Conservation (phyloP, 805 yeast species). For the Zygosaccharomyces rouxii region DNA sequence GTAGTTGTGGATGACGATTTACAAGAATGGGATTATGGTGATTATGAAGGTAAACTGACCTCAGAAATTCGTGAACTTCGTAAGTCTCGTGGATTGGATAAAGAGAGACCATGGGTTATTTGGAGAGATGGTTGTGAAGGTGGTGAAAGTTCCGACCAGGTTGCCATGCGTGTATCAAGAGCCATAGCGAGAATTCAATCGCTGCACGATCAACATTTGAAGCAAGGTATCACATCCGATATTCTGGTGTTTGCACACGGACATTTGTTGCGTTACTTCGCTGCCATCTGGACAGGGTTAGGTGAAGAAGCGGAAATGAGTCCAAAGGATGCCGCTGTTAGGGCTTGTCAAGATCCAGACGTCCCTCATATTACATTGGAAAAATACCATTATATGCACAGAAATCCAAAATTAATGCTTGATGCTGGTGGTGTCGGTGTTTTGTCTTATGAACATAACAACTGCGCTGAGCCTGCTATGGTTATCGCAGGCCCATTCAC, state of each 20-base stretch:
- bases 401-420: slow-evolving; percentile 74
- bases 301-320: slow-evolving; percentile 29
- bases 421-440: slow-evolving; percentile 97
- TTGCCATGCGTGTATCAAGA: slow-evolving; percentile 66
- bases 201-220: slow-evolving; percentile 53
- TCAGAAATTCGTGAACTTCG: slow-evolving; percentile 61
- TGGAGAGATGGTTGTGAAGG: slow-evolving; percentile 93
- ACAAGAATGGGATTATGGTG: slow-evolving; percentile 96
- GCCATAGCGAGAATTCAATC: slow-evolving; percentile 60
- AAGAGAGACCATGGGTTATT: slow-evolving; percentile 61
- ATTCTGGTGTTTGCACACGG: slow-evolving; percentile 88
- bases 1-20: slow-evolving; percentile 59
- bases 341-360: slow-evolving; percentile 28
- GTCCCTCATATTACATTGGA: slow-evolving; percentile 35
- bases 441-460: slow-evolving; percentile 81
- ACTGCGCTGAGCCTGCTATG: slow-evolving; percentile 81
- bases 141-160: slow-evolving; percentile 69
- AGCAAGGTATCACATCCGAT: slow-evolving; percentile 55
- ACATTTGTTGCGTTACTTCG: slow-evolving; percentile 84
- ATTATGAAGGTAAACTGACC: slow-evolving; percentile 82
- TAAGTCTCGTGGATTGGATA: slow-evolving; percentile 51
- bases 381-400: slow-evolving; percentile 36
- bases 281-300: slow-evolving; percentile 72
- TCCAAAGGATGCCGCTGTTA: slow-evolving; percentile 2
- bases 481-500: slow-evolving; percentile 75